Conservation (phyloP, 2,329 filamentous ascomycete genomes). For the Ophiostoma australiae region DNA sequence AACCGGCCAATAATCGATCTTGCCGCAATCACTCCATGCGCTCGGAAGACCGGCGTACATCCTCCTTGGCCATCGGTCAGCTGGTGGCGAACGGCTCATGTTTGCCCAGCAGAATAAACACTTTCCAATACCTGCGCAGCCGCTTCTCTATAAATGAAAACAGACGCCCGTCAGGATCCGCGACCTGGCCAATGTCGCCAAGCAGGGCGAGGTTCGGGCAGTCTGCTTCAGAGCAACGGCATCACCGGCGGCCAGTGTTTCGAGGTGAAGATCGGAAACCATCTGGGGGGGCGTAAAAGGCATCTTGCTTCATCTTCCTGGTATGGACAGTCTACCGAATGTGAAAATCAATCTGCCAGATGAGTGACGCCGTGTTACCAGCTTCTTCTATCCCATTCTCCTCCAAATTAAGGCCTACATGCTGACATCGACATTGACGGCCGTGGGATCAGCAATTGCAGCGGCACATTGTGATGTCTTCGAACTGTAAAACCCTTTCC, state of each 20-base stretch:
- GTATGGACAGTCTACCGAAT: background rate
- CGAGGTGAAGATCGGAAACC: background rate
- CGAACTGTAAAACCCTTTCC: too few species aligned
- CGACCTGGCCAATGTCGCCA: background rate
- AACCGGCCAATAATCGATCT: background rate
- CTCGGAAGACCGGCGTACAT: background rate
- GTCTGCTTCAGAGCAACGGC: background rate
- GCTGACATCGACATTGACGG: background rate
- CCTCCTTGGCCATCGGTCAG: background rate
- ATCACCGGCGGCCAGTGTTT: background rate
- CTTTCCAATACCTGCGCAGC: background rate
- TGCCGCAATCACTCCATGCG: background rate
- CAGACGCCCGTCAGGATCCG: background rate
- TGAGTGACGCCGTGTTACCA: background rate
- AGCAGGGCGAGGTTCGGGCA: background rate
- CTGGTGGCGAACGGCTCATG: background rate
- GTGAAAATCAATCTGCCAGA: background rate
- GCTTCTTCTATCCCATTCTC: background rate
- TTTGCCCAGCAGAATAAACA: background rate
- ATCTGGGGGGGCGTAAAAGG: background rate
- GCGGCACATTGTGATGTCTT: background rate
- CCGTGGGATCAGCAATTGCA: background rate
- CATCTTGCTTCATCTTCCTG: too few species aligned
- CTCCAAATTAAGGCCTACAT: background rate
- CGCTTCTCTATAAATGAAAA: background rate